Conservation (phyloP, 73 alveolate genomes). For the Uronychia binucleata region DNA sequence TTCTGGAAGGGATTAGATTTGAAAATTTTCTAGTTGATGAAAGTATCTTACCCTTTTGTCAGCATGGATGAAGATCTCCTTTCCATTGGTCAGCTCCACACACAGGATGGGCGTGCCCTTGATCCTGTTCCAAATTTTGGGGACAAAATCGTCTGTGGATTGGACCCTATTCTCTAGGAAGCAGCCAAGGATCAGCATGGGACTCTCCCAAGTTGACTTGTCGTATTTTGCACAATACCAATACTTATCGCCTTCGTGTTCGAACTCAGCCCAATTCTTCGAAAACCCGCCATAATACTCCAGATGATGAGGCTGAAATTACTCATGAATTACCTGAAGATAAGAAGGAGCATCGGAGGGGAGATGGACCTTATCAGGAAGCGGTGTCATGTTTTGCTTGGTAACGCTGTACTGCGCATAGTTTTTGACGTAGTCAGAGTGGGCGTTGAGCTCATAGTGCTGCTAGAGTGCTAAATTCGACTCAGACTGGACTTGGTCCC, state of each 20-base stretch:
- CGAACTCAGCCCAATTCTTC: conserved; percentile 28
- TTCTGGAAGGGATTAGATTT: background rate
- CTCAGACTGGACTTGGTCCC: background rate
- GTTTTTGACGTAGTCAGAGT: background rate
- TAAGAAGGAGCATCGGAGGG: background rate
- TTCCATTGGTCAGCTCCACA: background rate
- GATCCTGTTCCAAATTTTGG: conserved; percentile 28
- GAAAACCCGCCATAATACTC: conserved; percentile 36
- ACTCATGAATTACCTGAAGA: background rate
- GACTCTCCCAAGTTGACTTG: conserved; percentile 40
- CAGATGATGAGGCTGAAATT: conserved; percentile 15
- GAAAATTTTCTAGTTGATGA: background rate
- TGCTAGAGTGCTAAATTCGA: background rate
- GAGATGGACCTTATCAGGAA: background rate
- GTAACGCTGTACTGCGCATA: background rate
- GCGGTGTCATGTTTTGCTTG: background rate
- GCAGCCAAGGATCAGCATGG: conserved; percentile 10
- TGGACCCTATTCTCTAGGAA: conserved; percentile 18
- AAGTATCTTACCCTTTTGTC: background rate
- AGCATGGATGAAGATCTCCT: background rate
- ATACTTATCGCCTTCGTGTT: conserved; percentile 16
- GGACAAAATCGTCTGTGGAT: background rate
- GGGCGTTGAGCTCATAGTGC: background rate
- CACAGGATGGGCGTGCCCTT: conserved; percentile 28
- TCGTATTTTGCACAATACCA: conserved; percentile 5